These are phyloP conservation scores for Blastobotrys ciferrii DNA, from an alignment of 1,139 yeast genomes.

Conservation along the genomic window DNA sequence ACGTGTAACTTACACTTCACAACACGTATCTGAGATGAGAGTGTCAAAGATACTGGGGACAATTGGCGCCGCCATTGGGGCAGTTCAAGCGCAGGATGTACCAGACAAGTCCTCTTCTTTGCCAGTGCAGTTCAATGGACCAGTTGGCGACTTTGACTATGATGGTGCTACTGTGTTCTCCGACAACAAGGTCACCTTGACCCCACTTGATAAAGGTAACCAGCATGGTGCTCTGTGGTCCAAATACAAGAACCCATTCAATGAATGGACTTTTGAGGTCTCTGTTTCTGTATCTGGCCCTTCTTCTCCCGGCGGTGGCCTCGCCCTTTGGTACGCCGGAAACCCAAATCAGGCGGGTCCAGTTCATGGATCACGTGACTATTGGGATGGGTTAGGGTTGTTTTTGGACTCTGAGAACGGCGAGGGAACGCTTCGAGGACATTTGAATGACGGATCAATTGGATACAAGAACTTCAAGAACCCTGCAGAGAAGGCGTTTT, in stretches of 20 bases:
- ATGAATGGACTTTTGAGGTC: slow-evolving; percentile 38
- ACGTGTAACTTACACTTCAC: slow-evolving; percentile 2
- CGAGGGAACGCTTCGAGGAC: slow-evolving; percentile 39
- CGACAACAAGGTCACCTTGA: slow-evolving; percentile 19
- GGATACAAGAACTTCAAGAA: slow-evolving; percentile 18
- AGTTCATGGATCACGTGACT: slow-evolving; percentile 38
- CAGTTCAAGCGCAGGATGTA: background rate
- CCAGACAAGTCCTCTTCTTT: slow-evolving; percentile 3
- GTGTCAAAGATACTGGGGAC: background rate
- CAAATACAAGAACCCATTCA: slow-evolving; percentile 28
- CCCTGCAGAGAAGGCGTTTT: slow-evolving; percentile 34
- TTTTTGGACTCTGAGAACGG: slow-evolving; percentile 35
- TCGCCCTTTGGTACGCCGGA: slow-evolving; percentile 40
- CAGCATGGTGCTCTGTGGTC: slow-evolving; percentile 38
- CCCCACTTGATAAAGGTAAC: slow-evolving; percentile 27
- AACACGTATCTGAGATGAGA: background rate
- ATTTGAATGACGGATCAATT: slow-evolving; percentile 39
- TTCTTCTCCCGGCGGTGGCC: slow-evolving; percentile 37
- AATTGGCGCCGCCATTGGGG: slow-evolving; percentile 1
- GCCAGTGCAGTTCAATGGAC: slow-evolving; percentile 8
- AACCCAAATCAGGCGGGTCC: slow-evolving; percentile 34
- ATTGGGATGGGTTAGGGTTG: slow-evolving; percentile 43
- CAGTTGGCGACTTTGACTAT: slow-evolving; percentile 13
- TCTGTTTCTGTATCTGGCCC: slow-evolving; percentile 35
- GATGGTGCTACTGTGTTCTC: slow-evolving; percentile 7